Evolutionary conservation across 2,329 filamentous ascomycete species (phyloP).

Genomic region (Arthrinium puccinioides): DNA sequence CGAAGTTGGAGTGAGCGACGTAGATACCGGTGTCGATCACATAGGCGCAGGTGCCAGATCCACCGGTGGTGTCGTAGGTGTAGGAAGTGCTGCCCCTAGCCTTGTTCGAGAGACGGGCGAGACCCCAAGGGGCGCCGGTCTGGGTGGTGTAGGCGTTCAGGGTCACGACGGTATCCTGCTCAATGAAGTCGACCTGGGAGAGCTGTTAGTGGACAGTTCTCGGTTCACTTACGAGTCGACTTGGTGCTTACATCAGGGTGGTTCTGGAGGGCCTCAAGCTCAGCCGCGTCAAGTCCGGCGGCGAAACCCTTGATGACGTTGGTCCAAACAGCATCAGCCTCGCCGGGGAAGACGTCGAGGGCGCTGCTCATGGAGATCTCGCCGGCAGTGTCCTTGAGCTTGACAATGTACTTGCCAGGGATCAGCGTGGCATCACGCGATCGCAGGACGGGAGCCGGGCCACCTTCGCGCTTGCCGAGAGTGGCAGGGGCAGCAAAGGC

Average conservation of each 20-base stretch:
- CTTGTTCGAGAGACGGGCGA: constrained; percentile 9
- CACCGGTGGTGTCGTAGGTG: constrained; percentile 16
- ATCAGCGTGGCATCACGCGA: constrained; percentile 11
- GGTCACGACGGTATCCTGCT: constrained; percentile 13
- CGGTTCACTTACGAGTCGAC: background rate
- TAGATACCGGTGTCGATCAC: constrained; percentile 38
- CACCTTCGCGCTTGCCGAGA: constrained; percentile 6
- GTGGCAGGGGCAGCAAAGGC: constrained; percentile 10
- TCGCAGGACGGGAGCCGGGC: constrained; percentile 8
- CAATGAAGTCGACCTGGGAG: constrained; percentile 12
- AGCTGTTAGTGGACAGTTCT: background rate
- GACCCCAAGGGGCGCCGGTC: constrained; percentile 8
- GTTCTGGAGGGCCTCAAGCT: constrained; percentile 26
- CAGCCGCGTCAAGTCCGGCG: constrained; percentile 29
- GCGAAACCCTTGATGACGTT: constrained; percentile 28
- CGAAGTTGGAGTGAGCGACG: constrained; percentile 24
- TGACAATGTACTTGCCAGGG: constrained; percentile 31
- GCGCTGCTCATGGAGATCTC: constrained; percentile 18
- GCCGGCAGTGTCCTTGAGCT: constrained; percentile 25
- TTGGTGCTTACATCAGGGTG: constrained; percentile 26
- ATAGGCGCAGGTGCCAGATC: constrained; percentile 26
- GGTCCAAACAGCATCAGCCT: constrained; percentile 15
- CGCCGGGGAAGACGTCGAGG: constrained; percentile 6
- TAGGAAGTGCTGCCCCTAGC: constrained; percentile 10
- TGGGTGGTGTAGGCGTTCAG: constrained; percentile 9